Conservation (phyloP, 2,329 filamentous ascomycete species). For the Trichoderma gracile region DNA sequence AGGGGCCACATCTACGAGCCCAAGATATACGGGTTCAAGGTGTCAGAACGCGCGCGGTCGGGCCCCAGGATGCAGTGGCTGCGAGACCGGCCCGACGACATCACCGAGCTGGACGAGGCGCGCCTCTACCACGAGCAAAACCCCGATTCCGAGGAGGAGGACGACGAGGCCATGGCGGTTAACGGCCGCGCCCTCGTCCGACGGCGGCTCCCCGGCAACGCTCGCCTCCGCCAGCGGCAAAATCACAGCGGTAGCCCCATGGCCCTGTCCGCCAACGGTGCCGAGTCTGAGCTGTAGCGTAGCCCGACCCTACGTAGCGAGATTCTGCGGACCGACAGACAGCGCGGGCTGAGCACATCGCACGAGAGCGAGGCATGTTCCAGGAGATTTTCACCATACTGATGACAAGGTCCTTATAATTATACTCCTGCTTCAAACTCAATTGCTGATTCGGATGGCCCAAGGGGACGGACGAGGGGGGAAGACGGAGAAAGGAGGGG, state of each 20-base stretch:
- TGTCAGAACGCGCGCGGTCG: conserved; percentile 84
- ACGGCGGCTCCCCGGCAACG: conserved; percentile 47
- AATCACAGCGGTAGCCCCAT: conserved; percentile 59
- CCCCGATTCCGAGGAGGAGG: conserved; percentile 60
- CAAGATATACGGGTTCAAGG: conserved; percentile 93
- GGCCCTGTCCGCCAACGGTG: conserved; percentile 57
- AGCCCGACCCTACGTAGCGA: conserved; percentile 27
- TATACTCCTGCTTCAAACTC: not conserved
- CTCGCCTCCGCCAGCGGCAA: conserved; percentile 47
- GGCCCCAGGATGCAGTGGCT: conserved; percentile 98
- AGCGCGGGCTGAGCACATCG: conserved; percentile 7
- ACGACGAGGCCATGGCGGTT: conserved; percentile 52
- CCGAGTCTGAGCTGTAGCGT: conserved; percentile 55
- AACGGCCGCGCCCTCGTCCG: conserved; percentile 46
- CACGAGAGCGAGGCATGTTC: not conserved
- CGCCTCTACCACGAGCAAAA: conserved; percentile 54
- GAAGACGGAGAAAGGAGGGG: not conserved
- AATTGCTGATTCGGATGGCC: not conserved
- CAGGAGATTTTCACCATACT: conserved; percentile 1
- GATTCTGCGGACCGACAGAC: not conserved
- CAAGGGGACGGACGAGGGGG: not conserved
- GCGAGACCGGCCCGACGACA: conserved; percentile 75
- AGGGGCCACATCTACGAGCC: conserved; percentile 85
- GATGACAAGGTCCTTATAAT: not conserved
- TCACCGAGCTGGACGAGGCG: conserved; percentile 84